Base-by-base conservation (phyloP, 805 yeast species). In the Kluyveromyces nonfermentans region DNA sequence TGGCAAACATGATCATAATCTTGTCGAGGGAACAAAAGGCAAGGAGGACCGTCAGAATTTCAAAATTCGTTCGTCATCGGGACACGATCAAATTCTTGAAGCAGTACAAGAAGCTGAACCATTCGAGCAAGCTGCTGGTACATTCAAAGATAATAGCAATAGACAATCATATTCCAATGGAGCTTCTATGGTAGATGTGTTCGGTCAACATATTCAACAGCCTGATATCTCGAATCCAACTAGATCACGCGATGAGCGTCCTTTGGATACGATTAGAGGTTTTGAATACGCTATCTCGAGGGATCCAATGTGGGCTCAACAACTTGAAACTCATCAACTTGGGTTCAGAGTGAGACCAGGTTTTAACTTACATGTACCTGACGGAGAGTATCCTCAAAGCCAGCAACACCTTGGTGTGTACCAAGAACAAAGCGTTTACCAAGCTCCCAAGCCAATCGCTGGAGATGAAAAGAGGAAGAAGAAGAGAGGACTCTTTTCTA, bases 101-200 rank as follows among this genome's bases (percentile, higher is more conserved):
- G 98, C 98, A 3, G 94, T 93, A 37, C 88, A 84, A 59, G 97
- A 90, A 64, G 90, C 83, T 7, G 97, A 93, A 69, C 98, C 98
- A 7, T 93, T 86, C 61, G 96, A 93, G 65, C 77, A 75, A 59
- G 68, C 71, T 32, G 69, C 66, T 30, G 67, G 63, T 44, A 51
- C 61, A 7, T 54, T 57, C 46, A 57, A 57, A 30, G 67, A 62
- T 50, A 66, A 47, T 47, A 57, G 53, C 50, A 59, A 55, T 56
- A 62, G 62, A 55, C 64, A 64, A 69, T 62, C 73, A 45, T 62
- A 61, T 41, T 55, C 60, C 33, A 50, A 56, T 5, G 50, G 48
- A 1, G 77, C 76, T 21, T 40, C 40, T 20, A 45, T 60, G 21
- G 52, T 54, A 53, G 99, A 93, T 62, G 79, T 86, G 35, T 90